These are phyloP conservation scores for Bryoerythrophyllum caledonicum DNA, from an alignment of 225 moss, liverwort and hornwort genomes.

Conservation along the genomic window DNA sequence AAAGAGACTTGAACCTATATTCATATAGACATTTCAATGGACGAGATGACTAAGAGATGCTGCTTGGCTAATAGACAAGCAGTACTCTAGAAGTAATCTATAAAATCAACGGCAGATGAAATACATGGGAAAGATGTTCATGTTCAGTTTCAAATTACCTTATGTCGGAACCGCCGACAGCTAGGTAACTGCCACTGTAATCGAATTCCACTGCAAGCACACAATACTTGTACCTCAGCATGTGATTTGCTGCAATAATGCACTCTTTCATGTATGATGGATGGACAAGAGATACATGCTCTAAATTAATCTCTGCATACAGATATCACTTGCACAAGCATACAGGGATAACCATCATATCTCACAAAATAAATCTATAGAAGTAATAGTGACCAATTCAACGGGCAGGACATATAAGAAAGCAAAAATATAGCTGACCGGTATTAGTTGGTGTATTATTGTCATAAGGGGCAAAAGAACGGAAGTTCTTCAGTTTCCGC, in stretches of 20 bases:
- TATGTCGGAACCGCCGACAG: constrained; percentile 80
- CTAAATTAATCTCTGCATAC: background rate
- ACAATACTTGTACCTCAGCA: background rate
- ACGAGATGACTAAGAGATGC: background rate
- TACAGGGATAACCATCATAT: background rate
- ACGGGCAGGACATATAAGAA: background rate
- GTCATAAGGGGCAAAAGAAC: constrained; percentile 93
- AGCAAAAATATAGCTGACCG: constrained; percentile 37
- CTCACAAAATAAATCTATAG: background rate
- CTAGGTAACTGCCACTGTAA: constrained; percentile 84
- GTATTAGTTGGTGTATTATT: constrained; percentile 83
- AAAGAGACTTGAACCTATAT: too few species aligned
- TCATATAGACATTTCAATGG: too few species aligned
- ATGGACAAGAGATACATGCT: background rate
- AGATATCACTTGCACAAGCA: background rate
- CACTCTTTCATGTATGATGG: background rate
- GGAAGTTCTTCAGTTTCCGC: constrained; percentile 93
- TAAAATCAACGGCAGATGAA: too few species aligned
- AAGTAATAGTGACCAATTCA: background rate
- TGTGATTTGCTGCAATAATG: background rate
- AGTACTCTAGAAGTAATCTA: background rate
- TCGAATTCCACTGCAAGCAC: constrained; percentile 79
- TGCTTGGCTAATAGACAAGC: background rate
- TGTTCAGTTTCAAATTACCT: constrained; percentile 40
- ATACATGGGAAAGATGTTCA: background rate